A percentile compares a stretch with the other conserved stretches of the same genome.
Conservation (phyloP, 768 basidiomycete genomes). For the Lanmaoa rubissima region DNA sequence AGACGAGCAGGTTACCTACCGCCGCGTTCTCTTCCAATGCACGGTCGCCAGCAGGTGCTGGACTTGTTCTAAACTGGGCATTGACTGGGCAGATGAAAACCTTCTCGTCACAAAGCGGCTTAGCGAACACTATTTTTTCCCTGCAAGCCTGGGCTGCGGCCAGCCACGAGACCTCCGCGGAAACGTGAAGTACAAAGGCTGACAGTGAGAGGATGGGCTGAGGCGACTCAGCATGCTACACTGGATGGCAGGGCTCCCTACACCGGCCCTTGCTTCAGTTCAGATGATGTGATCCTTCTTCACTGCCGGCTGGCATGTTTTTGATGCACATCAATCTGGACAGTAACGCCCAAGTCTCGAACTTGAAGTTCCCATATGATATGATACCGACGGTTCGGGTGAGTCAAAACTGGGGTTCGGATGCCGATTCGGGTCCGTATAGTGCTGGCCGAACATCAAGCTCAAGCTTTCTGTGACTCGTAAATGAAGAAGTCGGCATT, state of each 20-base stretch:
- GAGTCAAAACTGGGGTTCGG: too few species aligned
- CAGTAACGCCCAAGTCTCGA: neutral
- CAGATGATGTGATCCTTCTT: neutral
- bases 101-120: neutral
- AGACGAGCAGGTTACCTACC: neutral
- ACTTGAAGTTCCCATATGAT: too few species aligned
- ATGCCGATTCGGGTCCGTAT: neutral
- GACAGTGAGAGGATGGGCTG: neutral
- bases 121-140: neutral
- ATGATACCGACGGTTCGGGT: too few species aligned
- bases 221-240: neutral
- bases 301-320: slow-evolving; percentile 4
- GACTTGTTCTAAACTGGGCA: neutral
- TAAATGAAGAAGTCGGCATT: neutral
- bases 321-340: slow-evolving; percentile 4
- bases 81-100: neutral
- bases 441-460: neutral
- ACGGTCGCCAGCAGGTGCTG: neutral
- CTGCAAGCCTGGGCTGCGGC: neutral
- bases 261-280: neutral
- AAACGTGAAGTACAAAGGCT: neutral
- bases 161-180: neutral
- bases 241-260: neutral
- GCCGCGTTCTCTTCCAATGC: neutral
- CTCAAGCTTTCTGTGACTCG: neutral